phyloP scores from a whole-genome alignment of 1,284 basidiomycete species.

The Sporisorium exsertum region DNA sequence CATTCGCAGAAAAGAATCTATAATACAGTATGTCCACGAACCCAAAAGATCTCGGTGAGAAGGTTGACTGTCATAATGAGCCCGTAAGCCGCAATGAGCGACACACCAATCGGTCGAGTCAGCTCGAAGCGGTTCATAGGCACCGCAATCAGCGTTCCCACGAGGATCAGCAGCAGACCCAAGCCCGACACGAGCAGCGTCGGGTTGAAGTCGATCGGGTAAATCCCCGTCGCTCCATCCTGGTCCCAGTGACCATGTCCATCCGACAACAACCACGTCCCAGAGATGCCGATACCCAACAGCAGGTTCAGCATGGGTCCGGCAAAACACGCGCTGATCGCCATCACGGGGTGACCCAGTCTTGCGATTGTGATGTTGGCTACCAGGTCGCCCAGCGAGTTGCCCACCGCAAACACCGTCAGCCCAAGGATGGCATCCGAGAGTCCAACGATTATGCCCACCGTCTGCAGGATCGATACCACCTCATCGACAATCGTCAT shows the following conservation, averaged over 20 bases:
- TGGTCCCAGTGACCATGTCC: conserved; percentile 32
- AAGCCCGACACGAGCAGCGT: conserved; percentile 85
- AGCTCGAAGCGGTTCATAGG: conserved; percentile 86
- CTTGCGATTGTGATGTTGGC: conserved; percentile 85
- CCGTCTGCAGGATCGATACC: conserved; percentile 75
- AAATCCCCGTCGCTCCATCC: conserved; percentile 63
- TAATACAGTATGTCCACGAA: conserved; percentile 26
- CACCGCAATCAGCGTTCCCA: conserved; percentile 83
- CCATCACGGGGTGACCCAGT: conserved; percentile 67
- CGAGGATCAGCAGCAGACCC: conserved; percentile 80
- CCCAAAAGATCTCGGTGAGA: conserved; percentile 55
- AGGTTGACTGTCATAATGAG: conserved; percentile 61
- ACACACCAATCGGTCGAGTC: conserved; percentile 81
- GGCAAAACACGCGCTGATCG: conserved; percentile 90
- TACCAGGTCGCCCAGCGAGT: conserved; percentile 94
- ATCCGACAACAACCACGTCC: conserved; percentile 68
- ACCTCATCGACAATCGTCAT: conserved; percentile 66
- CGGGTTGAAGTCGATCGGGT: conserved; percentile 80
- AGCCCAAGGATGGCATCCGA: conserved; percentile 97
- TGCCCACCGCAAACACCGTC: conserved; percentile 95
- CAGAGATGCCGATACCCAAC: conserved; percentile 85
- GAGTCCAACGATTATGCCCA: conserved; percentile 91
- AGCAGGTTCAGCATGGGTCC: conserved; percentile 97
- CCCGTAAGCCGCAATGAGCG: conserved; percentile 80
- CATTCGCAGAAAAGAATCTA: not conserved